Evolutionary conservation across 2,329 filamentous ascomycete species (phyloP), one percentile per base, ranked within the genome.

Genomic region (Aspergillus versicolor): DNA sequence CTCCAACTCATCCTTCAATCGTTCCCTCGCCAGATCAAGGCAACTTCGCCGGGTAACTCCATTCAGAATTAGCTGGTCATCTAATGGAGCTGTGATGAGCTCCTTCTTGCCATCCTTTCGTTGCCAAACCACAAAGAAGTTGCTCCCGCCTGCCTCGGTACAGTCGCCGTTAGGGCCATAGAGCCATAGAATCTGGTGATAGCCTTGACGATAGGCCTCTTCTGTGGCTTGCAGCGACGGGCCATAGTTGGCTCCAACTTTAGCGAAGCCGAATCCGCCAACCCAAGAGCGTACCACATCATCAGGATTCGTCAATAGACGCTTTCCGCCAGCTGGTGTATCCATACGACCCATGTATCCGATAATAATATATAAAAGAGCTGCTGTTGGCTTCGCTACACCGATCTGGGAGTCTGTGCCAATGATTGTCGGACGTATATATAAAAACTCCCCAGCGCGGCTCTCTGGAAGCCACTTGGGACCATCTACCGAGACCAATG

Each of bases 161-260:
- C 92, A 91, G 67, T 84, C 83, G 45, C 83, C 83, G 62, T 92
- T 80, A 19, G 82, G 73, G 1, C 90, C 90, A 69, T 93, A 92
- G 50, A 96, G 81, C 92, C 92, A 96, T 13, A 96, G 82, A 54
- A 96, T 88, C 80, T 96, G 92, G 70, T 92, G 84, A 76, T 84
- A 96, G 0, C 92, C 92, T n/a, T 83, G 77, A 15, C 76, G 76
- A 45, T 84, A 77, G 5, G 91, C 92, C 71, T 92, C 89, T 12
- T 82, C 81, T 24, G 90, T 90, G 5, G 90, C 90, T 43, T 90
- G 80, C 41, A 96, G 80, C 12, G 84, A 86, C 15, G 92, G 91
- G 0, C 91, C 92, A 74, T 95, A 96, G 79, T 95, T 96, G 58
- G 91, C 91, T 54, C 91, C 91, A 30, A 96, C 84, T 76, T 96